Base-by-base conservation (phyloP, 1,284 basidiomycete genomes). In the Coniferiporia sulphurascens region DNA sequence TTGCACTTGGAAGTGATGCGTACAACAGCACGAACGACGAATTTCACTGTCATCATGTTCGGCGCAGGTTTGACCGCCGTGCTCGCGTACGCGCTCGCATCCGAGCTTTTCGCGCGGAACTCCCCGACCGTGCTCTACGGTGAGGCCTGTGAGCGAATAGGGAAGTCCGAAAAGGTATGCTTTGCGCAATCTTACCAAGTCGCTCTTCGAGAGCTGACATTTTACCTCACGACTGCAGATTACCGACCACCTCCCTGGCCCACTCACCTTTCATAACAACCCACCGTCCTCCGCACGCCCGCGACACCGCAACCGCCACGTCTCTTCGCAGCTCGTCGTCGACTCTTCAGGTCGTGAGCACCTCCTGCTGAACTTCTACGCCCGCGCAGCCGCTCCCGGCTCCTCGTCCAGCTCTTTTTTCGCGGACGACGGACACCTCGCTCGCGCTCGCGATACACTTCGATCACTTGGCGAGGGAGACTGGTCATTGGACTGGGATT, bases 31-130 rank as follows among this genome's bases (percentile, higher is more conserved):
- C 83, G 87, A 65, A 91, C 90, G 38, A 84, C 90, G 6, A 95
- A 94, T 67, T 71, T 95, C 13, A 80, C 84, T 6, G 89, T 97
- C 54, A 93, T 97, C 63, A 67, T 95, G 4, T 73, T 93, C 49
- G 93, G 93, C 36, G 93, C 90, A 21, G 89, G 86, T 35, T 78
- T 92, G 36, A 92, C 91, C 48, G 84, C 86, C 8, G 77, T 95
- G 51, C 80, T 95, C 41, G 76, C 89, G n/a, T 93, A 95, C 66
- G 88, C 91, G 10, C 79, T 95, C 38, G 88, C 87, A 10, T 90
- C 91, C 21, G 93, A 96, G 72, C 79, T 97, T 5, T 95, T 96
- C 72, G 94, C 93, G 13, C 87, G 83, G 69, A 98, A 97, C 73
- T 95, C 93, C 34, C 92, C 94, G 1, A 93, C 92, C 1, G 92